phyloP scores from a whole-genome alignment of 805 yeast species.

The Ogataea polymorpha region DNA sequence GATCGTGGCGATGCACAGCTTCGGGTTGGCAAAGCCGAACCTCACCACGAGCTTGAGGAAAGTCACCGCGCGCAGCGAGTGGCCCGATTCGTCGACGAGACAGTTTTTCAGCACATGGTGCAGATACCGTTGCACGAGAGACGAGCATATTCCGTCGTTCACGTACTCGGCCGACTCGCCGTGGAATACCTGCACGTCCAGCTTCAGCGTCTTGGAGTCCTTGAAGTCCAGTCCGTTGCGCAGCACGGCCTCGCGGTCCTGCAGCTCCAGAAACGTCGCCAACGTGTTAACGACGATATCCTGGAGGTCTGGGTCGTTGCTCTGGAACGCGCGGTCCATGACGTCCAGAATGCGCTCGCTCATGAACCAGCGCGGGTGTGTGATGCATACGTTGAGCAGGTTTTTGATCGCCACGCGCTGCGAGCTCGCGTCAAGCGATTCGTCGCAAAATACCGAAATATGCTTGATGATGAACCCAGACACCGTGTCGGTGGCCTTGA shows the following conservation, averaged over 20 bases:
- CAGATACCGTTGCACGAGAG: slow-evolving; percentile 63
- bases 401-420: slow-evolving; percentile 55
- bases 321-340: slow-evolving; percentile 47
- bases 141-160: slow-evolving; percentile 72
- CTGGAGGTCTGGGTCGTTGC: slow-evolving; percentile 39
- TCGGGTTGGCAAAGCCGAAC: slow-evolving; percentile 75
- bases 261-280: slow-evolving; percentile 52
- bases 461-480: slow-evolving; percentile 57
- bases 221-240: slow-evolving; percentile 39
- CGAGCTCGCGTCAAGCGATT: slow-evolving; percentile 29
- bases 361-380: slow-evolving; percentile 65
- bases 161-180: slow-evolving; percentile 49
- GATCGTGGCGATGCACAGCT: slow-evolving; percentile 62
- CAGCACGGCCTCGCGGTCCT: slow-evolving; percentile 45
- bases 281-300: slow-evolving; percentile 56
- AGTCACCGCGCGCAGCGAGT: slow-evolving; percentile 49
- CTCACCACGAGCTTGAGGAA: slow-evolving; percentile 55
- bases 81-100: slow-evolving; percentile 39
- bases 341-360: slow-evolving; percentile 50
- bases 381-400: slow-evolving; percentile 54
- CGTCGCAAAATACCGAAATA: slow-evolving; percentile 50
- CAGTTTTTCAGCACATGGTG: slow-evolving; percentile 47
- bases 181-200: slow-evolving; percentile 52
- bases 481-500: slow-evolving; percentile 52
- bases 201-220: slow-evolving; percentile 32